Evolutionary conservation across 768 basidiomycete genomes (phyloP), one percentile per base, ranked within the genome.

Genomic region (Lentinula detonsa): DNA sequence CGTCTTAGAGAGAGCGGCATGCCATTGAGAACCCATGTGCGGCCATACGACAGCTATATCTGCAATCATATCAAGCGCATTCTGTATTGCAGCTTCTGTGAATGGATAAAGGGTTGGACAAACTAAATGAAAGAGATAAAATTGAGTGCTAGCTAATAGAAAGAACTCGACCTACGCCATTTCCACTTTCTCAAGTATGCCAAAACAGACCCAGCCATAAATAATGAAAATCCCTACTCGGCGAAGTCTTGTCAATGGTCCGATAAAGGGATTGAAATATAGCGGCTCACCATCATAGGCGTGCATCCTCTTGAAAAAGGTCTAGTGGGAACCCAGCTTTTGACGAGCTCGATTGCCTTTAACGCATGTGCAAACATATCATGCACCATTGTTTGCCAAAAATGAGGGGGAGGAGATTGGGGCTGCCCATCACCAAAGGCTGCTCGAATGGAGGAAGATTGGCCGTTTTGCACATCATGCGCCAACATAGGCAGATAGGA

Each of bases 251-350:
- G 62, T 64, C 7, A n/a, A 11, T 21, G n/a, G 10, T 40, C 18
- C 10, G 16, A 18, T 18, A 13, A 37, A 21, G 35, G 5, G 6
- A 33, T 33, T 8, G 37, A 35, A 23, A 40, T 31, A n/a, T 1
- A 40, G 15, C 16, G 57, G 15, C 59, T 66, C 63, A 53, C 71
- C 71, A 58, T 69, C 67, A 69, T 69, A 66, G 45, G 66, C 52
- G 56, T 70, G 65, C 28, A 72, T 61, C 42, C 62, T 54, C 62
- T 58, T 3, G 62, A 59, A 45, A 63, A 63, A 23, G 62, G 62
- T 50, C 58, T 59, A 8, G 62, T 63, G 3, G 62, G 58, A 34
- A 63, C 53, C 62, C 62, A 63, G 40, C 58, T 59, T 51, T 54
- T 63, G 9, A 63, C 62, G 10, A 63, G 52, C 2, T 63, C 62